A percentile compares a stretch with the other conserved stretches of the same genome.
Conservation (phyloP, 129 eudicot genomes). For the Flaveria ramosissima region DNA sequence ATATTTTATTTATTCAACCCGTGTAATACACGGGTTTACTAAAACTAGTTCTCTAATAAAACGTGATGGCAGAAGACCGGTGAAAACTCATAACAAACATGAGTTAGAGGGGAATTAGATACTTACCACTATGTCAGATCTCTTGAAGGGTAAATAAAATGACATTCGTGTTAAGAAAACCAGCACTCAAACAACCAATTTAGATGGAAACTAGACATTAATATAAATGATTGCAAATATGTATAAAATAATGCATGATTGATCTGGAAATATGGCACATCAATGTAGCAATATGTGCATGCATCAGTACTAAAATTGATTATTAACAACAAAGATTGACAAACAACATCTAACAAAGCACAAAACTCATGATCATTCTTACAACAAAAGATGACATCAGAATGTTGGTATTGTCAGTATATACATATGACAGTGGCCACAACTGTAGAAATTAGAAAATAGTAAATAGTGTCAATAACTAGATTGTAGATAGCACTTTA, state of each 20-base stretch:
- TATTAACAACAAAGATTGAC: neutral
- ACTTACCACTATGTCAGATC: no score
- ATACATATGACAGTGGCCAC: conserved; percentile 13
- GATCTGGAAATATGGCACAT: conserved; percentile 28
- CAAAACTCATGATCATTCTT: neutral
- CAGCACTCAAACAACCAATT: neutral
- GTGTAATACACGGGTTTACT: no score
- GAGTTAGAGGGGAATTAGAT: no score
- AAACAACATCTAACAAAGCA: neutral
- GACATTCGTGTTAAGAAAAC: no score
- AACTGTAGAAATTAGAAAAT: conserved; percentile 12
- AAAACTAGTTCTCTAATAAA: no score
- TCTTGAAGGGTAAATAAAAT: no score
- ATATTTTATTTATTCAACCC: no score
- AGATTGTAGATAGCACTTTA: neutral
- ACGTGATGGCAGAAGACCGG: no score
- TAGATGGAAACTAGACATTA: conserved; percentile 6
- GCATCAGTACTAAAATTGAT: neutral
- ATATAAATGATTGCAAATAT: conserved; percentile 27
- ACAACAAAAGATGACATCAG: neutral
- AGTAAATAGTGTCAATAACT: neutral
- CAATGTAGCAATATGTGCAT: conserved; percentile 9
- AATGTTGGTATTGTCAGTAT: conserved; percentile 25
- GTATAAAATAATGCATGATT: conserved; percentile 19
- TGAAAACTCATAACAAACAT: no score